Base-by-base conservation (phyloP, 768 basidiomycete species). In the Lepiota venenata region DNA sequence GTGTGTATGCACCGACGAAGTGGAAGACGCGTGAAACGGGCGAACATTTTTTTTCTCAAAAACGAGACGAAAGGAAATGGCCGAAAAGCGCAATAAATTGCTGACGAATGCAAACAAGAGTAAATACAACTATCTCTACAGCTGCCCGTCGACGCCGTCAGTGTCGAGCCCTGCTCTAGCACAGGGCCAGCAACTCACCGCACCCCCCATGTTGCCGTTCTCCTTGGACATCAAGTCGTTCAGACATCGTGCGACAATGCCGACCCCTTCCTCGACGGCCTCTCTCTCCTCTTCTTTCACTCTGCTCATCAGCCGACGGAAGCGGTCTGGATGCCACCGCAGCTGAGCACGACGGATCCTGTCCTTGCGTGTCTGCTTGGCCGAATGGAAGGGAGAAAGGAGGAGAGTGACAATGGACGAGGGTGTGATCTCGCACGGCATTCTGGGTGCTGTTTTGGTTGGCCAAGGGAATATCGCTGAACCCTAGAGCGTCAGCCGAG, bases 291-390 rank as follows among this genome's bases (percentile, higher is more conserved):
- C 69, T 36, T 76, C 78, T 3, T 61, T 64, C 2, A 90, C 81
- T 61, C 81, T 74, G 12, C 61, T 65, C 50, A 87, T 65, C 40
- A 87, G 57, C 37, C 85, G 71, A 53, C 78, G 69, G 71, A 91
- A 91, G 42, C 87, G 72, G 67, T 92, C 90, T 2, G 90, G 91
- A 63, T 93, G 90, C 88, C 88, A 91, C 40, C 87, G 75, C 18
- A 87, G 77, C 66, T 87, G 77, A 0, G 86, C 88, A 22, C 67
- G 73, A 43, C 82, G 79, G 56, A 90, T 78, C 55, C 87, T 76
- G 51, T 90, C 87, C 65, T 82, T 88, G 57, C 74, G 76, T 36
- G 83, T 72, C 58, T 80, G 75, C 8, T 71, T 72, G 54, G 70
- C 68, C 12, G 87, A 88, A 66, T 91, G 88, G 14, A 72, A 57